Evolutionary conservation across 2,329 filamentous ascomycete species (phyloP), one percentile per base, ranked within the genome.

Genomic region (Paecilomyces niveus): DNA sequence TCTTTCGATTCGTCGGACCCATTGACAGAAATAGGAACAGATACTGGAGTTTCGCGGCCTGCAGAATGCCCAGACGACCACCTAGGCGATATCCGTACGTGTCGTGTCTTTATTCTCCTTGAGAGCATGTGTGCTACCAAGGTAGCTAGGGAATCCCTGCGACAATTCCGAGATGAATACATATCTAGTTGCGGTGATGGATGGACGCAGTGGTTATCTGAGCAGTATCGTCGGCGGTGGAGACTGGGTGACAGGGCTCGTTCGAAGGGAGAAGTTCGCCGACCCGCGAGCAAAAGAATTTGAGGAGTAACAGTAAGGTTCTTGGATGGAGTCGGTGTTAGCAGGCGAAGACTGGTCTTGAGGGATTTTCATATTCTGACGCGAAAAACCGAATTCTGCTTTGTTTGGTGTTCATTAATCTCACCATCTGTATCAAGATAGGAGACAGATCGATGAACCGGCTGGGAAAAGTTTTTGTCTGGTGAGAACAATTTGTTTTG

Each of bases 121-220:
- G 64, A 73, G 33, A 65, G 65, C 29, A 61, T 67, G 1, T 76
- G 74, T 60, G 49, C 62, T 32, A 73, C 73, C 0, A 63, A 67
- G 5, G 72, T 75, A 59, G 74, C 74, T 45, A 66, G 58, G 24
- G 59, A 56, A 15, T 76, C 74, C 59, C 63, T 76, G 54, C 55
- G 63, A 6, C 64, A 62, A 10, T 74, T 74, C 56, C 61, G 65
- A 39, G 45, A 59, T 3, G 64, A 60, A 39, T 73, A 71, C 63
- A 59, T 67, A 55, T 58, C 51, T 26, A 58, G 45, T 68, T 63
- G 60, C 63, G 39, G 39, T n/a, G 39, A 45, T 18, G n/a, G 18
- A 7, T 45, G 39, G 39, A 45, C 39, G 8, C 15, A n/a, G n/a
- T 45, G 39, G 39, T 18, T 45, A 18, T 45, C 39, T 18, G 39